A percentile compares a stretch with the other conserved stretches of the same genome.
Evolutionary conservation across 306 rosid species (phyloP).

Genomic region (Herpetospermum pedunculosum): DNA sequence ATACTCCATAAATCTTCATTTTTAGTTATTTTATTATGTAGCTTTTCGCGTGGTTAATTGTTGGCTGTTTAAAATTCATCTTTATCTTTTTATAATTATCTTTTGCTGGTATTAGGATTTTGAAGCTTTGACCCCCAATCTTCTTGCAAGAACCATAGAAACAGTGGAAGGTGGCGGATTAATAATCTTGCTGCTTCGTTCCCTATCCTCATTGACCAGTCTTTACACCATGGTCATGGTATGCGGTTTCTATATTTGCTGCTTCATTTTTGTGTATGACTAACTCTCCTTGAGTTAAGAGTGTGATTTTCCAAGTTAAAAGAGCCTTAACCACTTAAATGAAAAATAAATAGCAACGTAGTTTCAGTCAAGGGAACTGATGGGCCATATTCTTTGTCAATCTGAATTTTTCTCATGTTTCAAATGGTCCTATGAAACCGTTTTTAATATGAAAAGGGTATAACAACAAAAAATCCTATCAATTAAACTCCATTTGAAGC

Average conservation of each 20-base stretch:
- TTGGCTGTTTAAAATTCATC: not conserved
- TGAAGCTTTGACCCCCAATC: conserved; percentile 90
- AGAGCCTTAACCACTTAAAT: too few relatives aligned
- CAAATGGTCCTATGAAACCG: not conserved
- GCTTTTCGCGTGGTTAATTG: not conserved
- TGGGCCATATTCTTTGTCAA: not conserved
- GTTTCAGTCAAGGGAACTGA: not conserved
- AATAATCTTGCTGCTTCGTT: conserved; percentile 59
- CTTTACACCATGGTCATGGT: conserved; percentile 98
- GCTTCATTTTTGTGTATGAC: too few relatives aligned
- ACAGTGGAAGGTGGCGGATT: conserved; percentile 99
- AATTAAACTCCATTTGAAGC: not conserved
- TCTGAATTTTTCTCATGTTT: not conserved
- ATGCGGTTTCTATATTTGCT: conserved; percentile 14
- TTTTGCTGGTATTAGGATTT: conserved; percentile 47
- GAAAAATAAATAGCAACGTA: not conserved
- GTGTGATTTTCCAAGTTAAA: too few relatives aligned
- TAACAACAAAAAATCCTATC: not conserved
- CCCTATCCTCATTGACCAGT: conserved; percentile 78
- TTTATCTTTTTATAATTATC: not conserved
- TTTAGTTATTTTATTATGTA: not conserved
- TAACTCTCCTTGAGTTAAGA: too few relatives aligned
- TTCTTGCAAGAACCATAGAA: conserved; percentile 88
- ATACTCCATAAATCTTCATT: not conserved
- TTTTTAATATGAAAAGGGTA: not conserved